Evolutionary conservation across 202 grass and related monocot genomes (phyloP).

Genomic region (Setaria italica): DNA sequence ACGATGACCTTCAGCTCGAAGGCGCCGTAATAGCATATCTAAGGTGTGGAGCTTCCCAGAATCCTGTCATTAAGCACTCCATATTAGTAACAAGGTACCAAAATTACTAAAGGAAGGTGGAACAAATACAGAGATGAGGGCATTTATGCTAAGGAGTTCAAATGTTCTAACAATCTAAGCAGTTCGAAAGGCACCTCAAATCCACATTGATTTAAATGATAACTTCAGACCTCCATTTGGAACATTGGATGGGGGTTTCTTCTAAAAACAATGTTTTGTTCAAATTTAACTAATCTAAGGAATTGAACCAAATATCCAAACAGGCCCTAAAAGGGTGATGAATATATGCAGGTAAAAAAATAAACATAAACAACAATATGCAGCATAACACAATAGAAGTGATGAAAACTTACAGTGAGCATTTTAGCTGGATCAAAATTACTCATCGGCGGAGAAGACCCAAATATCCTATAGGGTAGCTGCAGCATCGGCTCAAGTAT

Average conservation of each 20-base stretch:
- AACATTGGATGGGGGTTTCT: neutral
- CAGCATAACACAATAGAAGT: constrained; percentile 36
- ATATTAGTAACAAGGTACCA: constrained; percentile 39
- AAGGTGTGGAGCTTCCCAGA: constrained; percentile 97
- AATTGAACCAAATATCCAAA: neutral
- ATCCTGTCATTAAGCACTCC: constrained; percentile 67
- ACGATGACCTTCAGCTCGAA: constrained; percentile 91
- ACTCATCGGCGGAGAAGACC: constrained; percentile 92
- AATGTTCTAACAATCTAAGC: constrained; percentile 20
- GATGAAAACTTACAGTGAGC: constrained; percentile 77
- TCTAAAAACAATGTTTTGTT: neutral
- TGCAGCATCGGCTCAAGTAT: constrained; percentile 71
- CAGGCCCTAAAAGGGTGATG: neutral
- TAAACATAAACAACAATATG: constrained; percentile 16
- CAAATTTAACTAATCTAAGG: constrained; percentile 5
- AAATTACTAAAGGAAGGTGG: neutral
- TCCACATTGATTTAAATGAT: too few species aligned
- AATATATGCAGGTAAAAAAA: constrained; percentile 11
- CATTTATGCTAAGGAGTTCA: neutral
- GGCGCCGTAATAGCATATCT: constrained; percentile 84
- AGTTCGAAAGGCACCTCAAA: neutral
- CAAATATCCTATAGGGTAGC: constrained; percentile 94
- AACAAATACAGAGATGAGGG: neutral
- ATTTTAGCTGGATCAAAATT: constrained; percentile 99
- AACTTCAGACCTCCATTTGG: neutral